Evolutionary conservation across 2,329 filamentous ascomycete genomes (phyloP), one percentile per base, ranked within the genome.

Genomic region (Chaetomium sp.): DNA sequence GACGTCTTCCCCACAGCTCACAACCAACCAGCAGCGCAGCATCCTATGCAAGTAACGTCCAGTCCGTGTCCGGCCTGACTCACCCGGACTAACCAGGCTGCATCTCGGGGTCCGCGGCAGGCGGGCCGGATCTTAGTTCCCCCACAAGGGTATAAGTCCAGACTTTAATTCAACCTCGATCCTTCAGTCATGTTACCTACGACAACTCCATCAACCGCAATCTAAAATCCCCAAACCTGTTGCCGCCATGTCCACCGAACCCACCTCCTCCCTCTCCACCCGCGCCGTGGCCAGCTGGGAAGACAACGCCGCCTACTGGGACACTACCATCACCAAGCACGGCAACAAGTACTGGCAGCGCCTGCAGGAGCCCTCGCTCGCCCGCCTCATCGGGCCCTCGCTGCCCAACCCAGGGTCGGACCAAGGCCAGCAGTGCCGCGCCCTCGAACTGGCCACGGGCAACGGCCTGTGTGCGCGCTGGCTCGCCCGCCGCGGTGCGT

Each of bases 401-500:
- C 16, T 65, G 69, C 8, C 13, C 54, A 7, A 21, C 8, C 7
- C 31, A 8, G 16, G 27, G 27, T 6, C 27, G 3, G 27, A 29
- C 27, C 27, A 3, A 1, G 13, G 4, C 12, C 53, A 60, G 0
- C 72, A 70, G 0, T 72, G 77, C 58, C 70, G 70, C 7, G 79
- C 78, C 0, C 74, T 83, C 6, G 81, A 83, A 62, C 73, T 84
- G n/a, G 79, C 81, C 3, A 82, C 80, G 0, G 81, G 81, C 47
- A 83, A 82, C 64, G 81, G 81, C 27, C 75, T 83, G 29, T 77
- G 78, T 21, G 79, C 81, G 19, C 77, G 81, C 25, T 79, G 78
- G 75, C 73, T 84, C 19, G 77, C 75, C 1, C 69, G 69, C 10
- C 65, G 74, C 25, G 77, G 76, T 10, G 75, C 75, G 1, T 53